phyloP scores from a whole-genome alignment of 257 asterid species.

The Solanum lycopersicoides region DNA sequence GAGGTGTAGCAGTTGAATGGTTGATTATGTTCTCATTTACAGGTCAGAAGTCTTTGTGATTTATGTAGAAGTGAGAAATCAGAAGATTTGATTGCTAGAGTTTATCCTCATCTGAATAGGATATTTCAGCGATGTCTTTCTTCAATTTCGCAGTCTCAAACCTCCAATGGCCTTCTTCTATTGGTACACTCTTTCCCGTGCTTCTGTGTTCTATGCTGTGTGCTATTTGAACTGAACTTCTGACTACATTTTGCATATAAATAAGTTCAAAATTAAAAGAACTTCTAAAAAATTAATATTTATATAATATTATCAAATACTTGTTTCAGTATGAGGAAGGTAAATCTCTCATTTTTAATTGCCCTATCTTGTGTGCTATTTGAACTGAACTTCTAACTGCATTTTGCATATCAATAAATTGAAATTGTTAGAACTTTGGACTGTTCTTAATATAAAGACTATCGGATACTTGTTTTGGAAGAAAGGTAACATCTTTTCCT shows the following conservation, averaged over 20 bases:
- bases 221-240: neutral
- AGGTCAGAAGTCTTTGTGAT: slow-evolving; percentile 63
- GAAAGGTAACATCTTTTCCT: neutral
- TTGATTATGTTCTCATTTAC: slow-evolving; percentile 1
- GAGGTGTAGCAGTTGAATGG: neutral
- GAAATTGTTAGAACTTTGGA: neutral
- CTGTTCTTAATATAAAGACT: neutral
- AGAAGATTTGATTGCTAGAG: slow-evolving; percentile 73
- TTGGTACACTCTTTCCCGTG: slow-evolving; percentile 34
- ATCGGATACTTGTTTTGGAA: neutral
- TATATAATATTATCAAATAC: neutral
- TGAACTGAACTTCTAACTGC: neutral
- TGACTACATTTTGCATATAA: neutral
- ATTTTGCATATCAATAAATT: neutral
- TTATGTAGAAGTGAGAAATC: slow-evolving; percentile 70
- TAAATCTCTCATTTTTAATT: neutral
- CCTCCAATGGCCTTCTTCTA: slow-evolving; percentile 66
- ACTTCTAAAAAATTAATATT: neutral
- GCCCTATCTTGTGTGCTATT: neutral
- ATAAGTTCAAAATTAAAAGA: neutral
- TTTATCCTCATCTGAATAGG: slow-evolving; percentile 74
- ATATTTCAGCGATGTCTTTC: slow-evolving; percentile 73
- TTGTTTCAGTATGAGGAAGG: neutral
- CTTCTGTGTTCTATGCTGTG: neutral
- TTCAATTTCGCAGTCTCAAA: slow-evolving; percentile 58